A percentile compares a stretch with the other conserved stretches of the same genome.
Conservation (phyloP, 441 rosid genomes). For the Jatropha multifida region DNA sequence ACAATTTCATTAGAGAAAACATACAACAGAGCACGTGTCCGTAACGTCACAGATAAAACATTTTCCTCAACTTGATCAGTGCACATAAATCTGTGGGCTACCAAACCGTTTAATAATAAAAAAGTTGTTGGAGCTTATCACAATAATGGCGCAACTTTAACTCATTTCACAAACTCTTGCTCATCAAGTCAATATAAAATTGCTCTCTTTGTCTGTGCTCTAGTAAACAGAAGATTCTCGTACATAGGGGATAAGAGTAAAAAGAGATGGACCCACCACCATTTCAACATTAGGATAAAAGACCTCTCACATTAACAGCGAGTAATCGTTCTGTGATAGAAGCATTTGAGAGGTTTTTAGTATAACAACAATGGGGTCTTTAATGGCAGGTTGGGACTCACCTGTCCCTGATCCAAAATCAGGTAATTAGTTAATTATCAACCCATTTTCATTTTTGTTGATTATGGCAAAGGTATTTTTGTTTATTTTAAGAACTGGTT, state of each 20-base stretch:
- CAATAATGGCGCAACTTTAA: not conserved
- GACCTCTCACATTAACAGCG: not conserved
- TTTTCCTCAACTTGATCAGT: not conserved
- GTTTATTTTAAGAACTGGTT: not conserved
- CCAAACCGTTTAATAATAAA: constrained; percentile 1
- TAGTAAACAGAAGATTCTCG: not conserved
- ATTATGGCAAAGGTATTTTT: not conserved
- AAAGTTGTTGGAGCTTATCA: constrained; percentile 9
- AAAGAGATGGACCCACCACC: constrained; percentile 15
- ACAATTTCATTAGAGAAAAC: no score
- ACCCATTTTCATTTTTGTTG: not conserved
- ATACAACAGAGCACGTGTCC: no score
- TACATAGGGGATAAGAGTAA: constrained; percentile 33
- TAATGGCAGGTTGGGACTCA: constrained; percentile 96
- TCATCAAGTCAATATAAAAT: not conserved
- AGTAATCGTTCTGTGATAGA: not conserved
- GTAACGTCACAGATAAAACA: not conserved
- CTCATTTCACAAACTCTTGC: not conserved
- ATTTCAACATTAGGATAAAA: not conserved
- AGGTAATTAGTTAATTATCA: constrained; percentile 36
- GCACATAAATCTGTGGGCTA: constrained; percentile 33
- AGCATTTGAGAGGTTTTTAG: not conserved
- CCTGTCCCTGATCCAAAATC: constrained; percentile 46
- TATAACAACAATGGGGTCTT: constrained; percentile 60
- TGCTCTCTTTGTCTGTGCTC: not conserved